These are phyloP conservation scores for Grosmannia penicillata DNA, from an alignment of 2,329 filamentous ascomycete genomes.

Conservation along the genomic window DNA sequence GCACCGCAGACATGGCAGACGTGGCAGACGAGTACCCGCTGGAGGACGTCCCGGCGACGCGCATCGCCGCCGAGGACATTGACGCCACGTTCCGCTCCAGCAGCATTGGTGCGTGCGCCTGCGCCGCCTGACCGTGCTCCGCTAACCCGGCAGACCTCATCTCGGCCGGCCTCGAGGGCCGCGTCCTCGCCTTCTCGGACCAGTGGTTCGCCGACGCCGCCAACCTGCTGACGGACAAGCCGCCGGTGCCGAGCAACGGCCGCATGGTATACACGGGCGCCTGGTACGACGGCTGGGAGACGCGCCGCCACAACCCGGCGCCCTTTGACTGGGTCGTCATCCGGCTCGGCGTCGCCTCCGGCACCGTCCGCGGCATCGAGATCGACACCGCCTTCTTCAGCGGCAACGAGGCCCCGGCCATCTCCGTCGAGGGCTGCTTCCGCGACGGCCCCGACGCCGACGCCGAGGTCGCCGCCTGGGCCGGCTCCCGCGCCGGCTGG, in stretches of 20 bases:
- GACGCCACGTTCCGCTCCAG: slow-evolving; percentile 46
- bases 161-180: slow-evolving; percentile 45
- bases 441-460: slow-evolving; percentile 33
- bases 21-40: slow-evolving; percentile 40
- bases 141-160: slow-evolving; percentile 33
- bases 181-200: slow-evolving; percentile 50
- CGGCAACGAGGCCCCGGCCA: slow-evolving; percentile 67
- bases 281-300: slow-evolving; percentile 62
- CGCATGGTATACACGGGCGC: slow-evolving; percentile 57
- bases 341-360: slow-evolving; percentile 53
- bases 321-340: slow-evolving; percentile 55
- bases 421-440: slow-evolving; percentile 66
- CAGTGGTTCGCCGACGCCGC: slow-evolving; percentile 54
- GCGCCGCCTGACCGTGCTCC: not conserved
- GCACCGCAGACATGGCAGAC: slow-evolving; percentile 19
- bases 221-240: slow-evolving; percentile 48
- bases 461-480: slow-evolving; percentile 45
- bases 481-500: slow-evolving; percentile 47
- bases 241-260: slow-evolving; percentile 47
- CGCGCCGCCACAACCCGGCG: slow-evolving; percentile 47
- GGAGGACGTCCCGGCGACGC: slow-evolving; percentile 34
- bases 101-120: slow-evolving; percentile 37
- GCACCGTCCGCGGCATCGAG: slow-evolving; percentile 59
- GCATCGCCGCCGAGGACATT: slow-evolving; percentile 37
- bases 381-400: slow-evolving; percentile 72